Evolutionary conservation across 176 grass and related monocot genomes (phyloP), one percentile per base, ranked within the genome.

Genomic region (Raddia guianensis): DNA sequence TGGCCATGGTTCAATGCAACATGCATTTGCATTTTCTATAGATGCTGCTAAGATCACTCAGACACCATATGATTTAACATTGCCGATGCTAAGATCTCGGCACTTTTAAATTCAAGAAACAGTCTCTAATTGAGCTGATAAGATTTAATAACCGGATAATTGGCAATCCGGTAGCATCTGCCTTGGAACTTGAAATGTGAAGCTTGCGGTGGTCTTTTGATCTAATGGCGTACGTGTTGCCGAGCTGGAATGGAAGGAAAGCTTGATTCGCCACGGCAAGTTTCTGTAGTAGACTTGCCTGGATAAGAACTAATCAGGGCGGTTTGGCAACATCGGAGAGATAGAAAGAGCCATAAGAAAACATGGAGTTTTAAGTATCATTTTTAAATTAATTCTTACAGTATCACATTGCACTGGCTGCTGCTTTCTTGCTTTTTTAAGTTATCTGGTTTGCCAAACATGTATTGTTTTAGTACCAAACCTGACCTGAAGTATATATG

Each of bases 241-340:
- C 58, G 18, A 12, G 34, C 62, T 35, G 35, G 68, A 68, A 65
- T 10, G 14, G 7, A 3, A 68, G 61, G 40, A 35, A 75, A 53
- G 47, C 21, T 63, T 75, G 54, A 70, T 84, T 75, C 47, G 20
- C 35, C 70, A 89, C 81, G 70, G 54, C 70, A 80, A 9, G 46
- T 21, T 52, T 55, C 21, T 87, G 53, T 34, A 1, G 34, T n/a
- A 15, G 53, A 61, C 54, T 49, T 80, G 34, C 32, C 6, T 73
- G 54, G 43, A 11, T 37, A 72, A 42, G 15, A 63, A 7, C 21
- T 2, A 37, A 21, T 11, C 32, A 76, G 19, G 59, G 51, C 3
- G 8, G 77, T 60, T 74, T 43, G 34, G 7, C 50, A 70, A 19
- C 48, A n/a, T 9, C 13, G 11, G 9, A 52, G 7, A 32, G 40